A percentile compares a stretch with the other conserved stretches of the same genome.
Evolutionary conservation across 768 basidiomycete species (phyloP).

Genomic region (Russula sp.): DNA sequence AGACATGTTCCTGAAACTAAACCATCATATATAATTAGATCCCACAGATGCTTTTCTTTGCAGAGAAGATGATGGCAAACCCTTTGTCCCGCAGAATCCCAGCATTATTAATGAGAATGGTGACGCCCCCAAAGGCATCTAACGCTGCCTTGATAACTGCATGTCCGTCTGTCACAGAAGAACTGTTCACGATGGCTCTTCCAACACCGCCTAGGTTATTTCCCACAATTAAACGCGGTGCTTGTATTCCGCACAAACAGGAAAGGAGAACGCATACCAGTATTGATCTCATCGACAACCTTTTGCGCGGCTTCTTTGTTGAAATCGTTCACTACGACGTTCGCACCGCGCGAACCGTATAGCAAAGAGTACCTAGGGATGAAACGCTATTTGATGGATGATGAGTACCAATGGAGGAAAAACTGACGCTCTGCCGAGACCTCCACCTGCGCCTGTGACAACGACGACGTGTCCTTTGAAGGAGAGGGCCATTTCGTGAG

Average conservation of each 20-base stretch:
- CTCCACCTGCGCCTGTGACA: slow-evolving; percentile 93
- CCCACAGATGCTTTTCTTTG: background rate
- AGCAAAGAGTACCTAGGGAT: slow-evolving; percentile 73
- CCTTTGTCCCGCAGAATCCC: slow-evolving; percentile 81
- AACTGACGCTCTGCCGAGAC: slow-evolving; percentile 83
- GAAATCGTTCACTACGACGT: slow-evolving; percentile 94
- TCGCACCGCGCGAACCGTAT: slow-evolving; percentile 90
- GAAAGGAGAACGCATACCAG: slow-evolving; percentile 42
- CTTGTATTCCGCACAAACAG: background rate
- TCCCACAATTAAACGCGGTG: background rate
- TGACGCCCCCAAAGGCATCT: slow-evolving; percentile 74
- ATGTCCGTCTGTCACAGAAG: slow-evolving; percentile 79
- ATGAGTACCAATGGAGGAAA: background rate
- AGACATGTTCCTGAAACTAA: slow-evolving; percentile 93
- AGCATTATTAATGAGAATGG: slow-evolving; percentile 94
- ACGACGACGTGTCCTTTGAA: slow-evolving; percentile 91
- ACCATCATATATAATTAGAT: background rate
- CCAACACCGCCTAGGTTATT: slow-evolving; percentile 52
- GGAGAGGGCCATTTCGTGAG: slow-evolving; percentile 44
- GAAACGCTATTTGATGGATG: background rate
- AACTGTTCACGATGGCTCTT: slow-evolving; percentile 79
- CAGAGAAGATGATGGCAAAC: slow-evolving; percentile 33
- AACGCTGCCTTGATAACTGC: slow-evolving; percentile 83
- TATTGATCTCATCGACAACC: slow-evolving; percentile 82
- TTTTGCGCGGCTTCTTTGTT: slow-evolving; percentile 81